A percentile compares a stretch with the other conserved stretches of the same genome.
Conservation (phyloP, 805 yeast species). For the Saccharomyces paradoxus region DNA sequence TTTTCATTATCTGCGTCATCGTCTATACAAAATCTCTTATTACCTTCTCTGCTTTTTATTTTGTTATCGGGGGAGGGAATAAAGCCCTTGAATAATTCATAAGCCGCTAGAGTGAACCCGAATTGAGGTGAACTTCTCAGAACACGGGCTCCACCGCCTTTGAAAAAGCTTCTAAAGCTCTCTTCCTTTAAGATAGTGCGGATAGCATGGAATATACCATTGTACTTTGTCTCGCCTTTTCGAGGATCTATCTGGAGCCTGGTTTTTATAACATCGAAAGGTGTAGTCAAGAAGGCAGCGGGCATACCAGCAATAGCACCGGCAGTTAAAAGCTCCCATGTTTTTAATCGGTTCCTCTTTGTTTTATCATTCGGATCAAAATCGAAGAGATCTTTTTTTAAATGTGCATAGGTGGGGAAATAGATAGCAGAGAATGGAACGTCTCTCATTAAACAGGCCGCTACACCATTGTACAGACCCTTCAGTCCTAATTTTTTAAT, state of each 20-base stretch:
- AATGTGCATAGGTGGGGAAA: conserved; percentile 93
- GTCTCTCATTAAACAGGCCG: conserved; percentile 87
- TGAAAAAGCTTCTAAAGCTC: conserved; percentile 79
- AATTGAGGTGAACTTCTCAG: conserved; percentile 95
- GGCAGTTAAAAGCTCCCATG: conserved; percentile 75
- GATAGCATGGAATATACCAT: conserved; percentile 72
- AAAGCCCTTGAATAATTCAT: conserved; percentile 75
- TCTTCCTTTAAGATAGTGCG: conserved; percentile 69
- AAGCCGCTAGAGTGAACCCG: conserved; percentile 96
- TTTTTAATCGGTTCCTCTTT: conserved; percentile 51
- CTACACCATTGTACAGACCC: conserved; percentile 86
- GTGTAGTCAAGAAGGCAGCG: conserved; percentile 92
- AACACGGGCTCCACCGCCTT: conserved; percentile 94
- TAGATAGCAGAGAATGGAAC: conserved; percentile 95
- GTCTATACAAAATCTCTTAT: conserved; percentile 5
- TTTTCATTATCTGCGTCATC: conserved; percentile 7
- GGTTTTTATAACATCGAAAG: conserved; percentile 94
- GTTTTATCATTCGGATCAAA: conserved; percentile 67
- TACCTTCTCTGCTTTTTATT: conserved; percentile 5
- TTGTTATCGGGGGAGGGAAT: conserved; percentile 50
- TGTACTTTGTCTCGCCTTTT: conserved; percentile 67
- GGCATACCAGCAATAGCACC: conserved; percentile 98
- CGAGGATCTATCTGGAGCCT: conserved; percentile 81
- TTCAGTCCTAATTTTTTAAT: conserved; percentile 69
- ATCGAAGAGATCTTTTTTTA: conserved; percentile 71